Percentiles rank a stretch among this genome's conserved stretches.
These are phyloP conservation scores for Lactarius indigo DNA, from an alignment of 768 basidiomycete species.

Conservation along the genomic window DNA sequence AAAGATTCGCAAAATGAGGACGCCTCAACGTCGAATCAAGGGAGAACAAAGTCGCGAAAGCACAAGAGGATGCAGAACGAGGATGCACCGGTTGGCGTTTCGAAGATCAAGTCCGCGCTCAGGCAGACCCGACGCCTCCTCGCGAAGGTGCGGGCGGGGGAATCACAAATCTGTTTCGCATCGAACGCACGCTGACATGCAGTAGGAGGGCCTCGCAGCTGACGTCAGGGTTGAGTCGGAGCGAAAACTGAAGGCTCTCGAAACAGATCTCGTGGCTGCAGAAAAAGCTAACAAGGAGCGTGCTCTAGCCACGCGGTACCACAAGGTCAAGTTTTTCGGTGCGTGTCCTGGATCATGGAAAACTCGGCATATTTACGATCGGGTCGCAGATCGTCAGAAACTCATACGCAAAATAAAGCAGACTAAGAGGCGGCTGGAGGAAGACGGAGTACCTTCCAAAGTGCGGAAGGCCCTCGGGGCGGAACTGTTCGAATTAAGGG, in stretches of 20 bases:
- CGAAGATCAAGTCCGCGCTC: slow-evolving; percentile 81
- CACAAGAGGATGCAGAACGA: not conserved
- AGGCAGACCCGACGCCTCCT: slow-evolving; percentile 80
- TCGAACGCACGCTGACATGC: not conserved
- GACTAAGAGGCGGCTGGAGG: slow-evolving; percentile 51
- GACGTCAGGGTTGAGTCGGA: slow-evolving; percentile 80
- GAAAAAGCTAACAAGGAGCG: slow-evolving; percentile 66
- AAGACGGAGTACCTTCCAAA: slow-evolving; percentile 37
- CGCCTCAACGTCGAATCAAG: slow-evolving; percentile 1
- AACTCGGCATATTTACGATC: not conserved
- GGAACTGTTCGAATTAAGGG: slow-evolving; percentile 59
- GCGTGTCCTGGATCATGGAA: slow-evolving; percentile 24
- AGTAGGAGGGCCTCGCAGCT: slow-evolving; percentile 76
- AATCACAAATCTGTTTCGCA: not conserved
- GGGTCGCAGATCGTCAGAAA: slow-evolving; percentile 74
- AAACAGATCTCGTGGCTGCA: slow-evolving; percentile 65
- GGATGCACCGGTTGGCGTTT: slow-evolving; percentile 57
- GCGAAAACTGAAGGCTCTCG: slow-evolving; percentile 68
- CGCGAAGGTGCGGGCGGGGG: slow-evolving; percentile 54
- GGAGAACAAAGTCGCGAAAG: not conserved
- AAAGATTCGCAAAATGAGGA: not conserved
- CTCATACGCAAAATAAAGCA: slow-evolving; percentile 73
- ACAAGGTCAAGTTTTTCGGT: slow-evolving; percentile 96
- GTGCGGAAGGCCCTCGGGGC: slow-evolving; percentile 40
- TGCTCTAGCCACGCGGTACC: slow-evolving; percentile 72